Percentiles rank a stretch among this genome's conserved stretches.
These are phyloP conservation scores for Fusarium musae DNA, from an alignment of 2,329 filamentous ascomycete genomes.

Conservation along the genomic window DNA sequence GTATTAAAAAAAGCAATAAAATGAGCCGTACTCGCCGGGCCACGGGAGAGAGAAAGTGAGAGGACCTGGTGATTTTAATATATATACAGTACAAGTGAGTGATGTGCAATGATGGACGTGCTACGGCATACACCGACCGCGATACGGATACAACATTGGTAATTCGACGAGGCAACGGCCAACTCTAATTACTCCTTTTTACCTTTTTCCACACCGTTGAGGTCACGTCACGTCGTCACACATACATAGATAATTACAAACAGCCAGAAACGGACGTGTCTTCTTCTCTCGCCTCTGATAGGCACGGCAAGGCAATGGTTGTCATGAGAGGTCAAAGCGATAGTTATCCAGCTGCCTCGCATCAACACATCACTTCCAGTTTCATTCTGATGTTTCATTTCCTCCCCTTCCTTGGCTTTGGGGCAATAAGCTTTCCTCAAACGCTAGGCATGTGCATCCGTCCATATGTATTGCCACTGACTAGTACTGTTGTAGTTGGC, in stretches of 20 bases:
- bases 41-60: not conserved
- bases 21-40: not conserved
- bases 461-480: slow-evolving; percentile 10
- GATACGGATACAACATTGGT: not conserved
- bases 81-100: not conserved
- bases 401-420: slow-evolving; percentile 5
- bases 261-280: slow-evolving; percentile 18
- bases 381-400: not conserved
- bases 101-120: slow-evolving; percentile 2
- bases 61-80: not conserved
- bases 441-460: slow-evolving; percentile 22
- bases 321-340: not conserved
- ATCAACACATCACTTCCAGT: not conserved
- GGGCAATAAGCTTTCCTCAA: slow-evolving; percentile 35
- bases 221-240: not conserved
- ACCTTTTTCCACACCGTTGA: not conserved
- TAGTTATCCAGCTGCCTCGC: not conserved
- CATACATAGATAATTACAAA: not conserved
- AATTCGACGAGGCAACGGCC: not conserved
- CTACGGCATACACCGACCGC: slow-evolving; percentile 7
- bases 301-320: not conserved
- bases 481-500: not conserved
- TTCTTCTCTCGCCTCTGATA: not conserved
- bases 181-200: slow-evolving; percentile 25
- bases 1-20: not conserved